phyloP scores from a whole-genome alignment of 192 early-diverging fungal species.

The Linnemannia exigua region DNA sequence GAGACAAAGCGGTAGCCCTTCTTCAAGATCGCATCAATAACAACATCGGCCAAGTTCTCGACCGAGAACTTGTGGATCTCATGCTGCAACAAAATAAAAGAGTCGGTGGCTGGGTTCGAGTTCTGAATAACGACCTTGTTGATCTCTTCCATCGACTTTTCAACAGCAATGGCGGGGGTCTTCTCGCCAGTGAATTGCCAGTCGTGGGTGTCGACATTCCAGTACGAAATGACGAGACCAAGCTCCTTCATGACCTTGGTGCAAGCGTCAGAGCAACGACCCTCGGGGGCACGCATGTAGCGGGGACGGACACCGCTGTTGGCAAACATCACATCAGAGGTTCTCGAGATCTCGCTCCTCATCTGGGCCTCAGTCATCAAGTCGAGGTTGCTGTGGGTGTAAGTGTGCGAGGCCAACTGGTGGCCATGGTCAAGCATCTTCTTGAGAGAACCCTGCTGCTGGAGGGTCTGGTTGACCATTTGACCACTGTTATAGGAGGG shows the following conservation, averaged over 20 bases:
- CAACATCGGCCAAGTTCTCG: conserved; percentile 15
- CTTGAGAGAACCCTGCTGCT: conserved; percentile 5
- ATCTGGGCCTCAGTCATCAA: conserved; percentile 54
- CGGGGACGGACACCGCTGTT: conserved; percentile 63
- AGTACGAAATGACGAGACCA: conserved; percentile 20
- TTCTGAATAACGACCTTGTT: conserved; percentile 8
- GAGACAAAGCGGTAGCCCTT: conserved; percentile 52
- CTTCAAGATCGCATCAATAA: conserved; percentile 45
- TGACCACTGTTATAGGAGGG: not conserved
- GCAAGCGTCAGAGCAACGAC: conserved; percentile 42
- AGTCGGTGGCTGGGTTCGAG: conserved; percentile 30
- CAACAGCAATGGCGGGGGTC: not conserved
- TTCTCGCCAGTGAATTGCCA: conserved; percentile 8
- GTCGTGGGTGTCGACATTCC: conserved; percentile 55
- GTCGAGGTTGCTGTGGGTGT: conserved; percentile 61
- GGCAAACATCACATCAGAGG: conserved; percentile 59
- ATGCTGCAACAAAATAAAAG: conserved; percentile 51
- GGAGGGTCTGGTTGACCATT: not conserved
- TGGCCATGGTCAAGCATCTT: conserved; percentile 62
- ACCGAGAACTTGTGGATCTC: conserved; percentile 49
- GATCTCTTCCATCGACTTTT: conserved; percentile 24
- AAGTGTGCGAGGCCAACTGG: conserved; percentile 70
- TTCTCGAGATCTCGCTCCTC: conserved; percentile 55
- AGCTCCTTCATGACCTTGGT: conserved; percentile 23
- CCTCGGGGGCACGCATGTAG: conserved; percentile 71